Base-by-base conservation (phyloP, 2,329 filamentous ascomycete genomes). In the Aspergillus caelatus region DNA sequence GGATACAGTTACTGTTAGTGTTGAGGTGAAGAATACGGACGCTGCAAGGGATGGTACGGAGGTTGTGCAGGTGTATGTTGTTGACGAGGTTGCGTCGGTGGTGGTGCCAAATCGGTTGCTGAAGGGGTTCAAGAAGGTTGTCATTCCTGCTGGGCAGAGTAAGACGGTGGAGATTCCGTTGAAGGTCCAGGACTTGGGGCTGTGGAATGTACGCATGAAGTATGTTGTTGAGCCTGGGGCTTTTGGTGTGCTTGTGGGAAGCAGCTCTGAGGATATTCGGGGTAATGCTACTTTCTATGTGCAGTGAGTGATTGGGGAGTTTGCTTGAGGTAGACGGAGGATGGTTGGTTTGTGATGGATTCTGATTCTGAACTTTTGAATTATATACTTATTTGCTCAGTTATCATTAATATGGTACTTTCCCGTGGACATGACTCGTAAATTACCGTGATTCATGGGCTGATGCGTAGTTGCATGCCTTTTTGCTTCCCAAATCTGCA, bases 171-270 rank as follows among this genome's bases (percentile, higher is more conserved):
- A 78, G 39, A 79, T 90, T 30, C 80, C 84, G 21, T 70, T 88
- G 23, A 71, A 82, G 34, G 80, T 88, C 4, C 69, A 73, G 23
- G 80, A 85, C 55, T 74, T 86, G 66, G 86, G 86, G 0, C 70
- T 88, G 9, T 89, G 86, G 86, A 79, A 87, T 72, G 69, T 77
- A 14, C 80, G 77, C 39, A 90, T 91, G 88, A 79, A 89, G 74
- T 92, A 92, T 75, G 88, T 91, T 28, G 89, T 93, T 43, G 91
- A 93, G 81, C 85, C 85, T 3, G 90, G 90, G 1, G 84, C 88
- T 46, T 93, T 92, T 73, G 77, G 82, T 6, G 79, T 91, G 11
- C 80, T 83, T 60, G 84, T 89, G 19, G 90, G 89, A 2, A 76
- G 78, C n/a, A 84, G 80, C 65, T 76, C 74, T n/a, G 64, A 64